These are phyloP conservation scores for Solanum habrochaites DNA, from an alignment of 257 asterid species.

Conservation along the genomic window DNA sequence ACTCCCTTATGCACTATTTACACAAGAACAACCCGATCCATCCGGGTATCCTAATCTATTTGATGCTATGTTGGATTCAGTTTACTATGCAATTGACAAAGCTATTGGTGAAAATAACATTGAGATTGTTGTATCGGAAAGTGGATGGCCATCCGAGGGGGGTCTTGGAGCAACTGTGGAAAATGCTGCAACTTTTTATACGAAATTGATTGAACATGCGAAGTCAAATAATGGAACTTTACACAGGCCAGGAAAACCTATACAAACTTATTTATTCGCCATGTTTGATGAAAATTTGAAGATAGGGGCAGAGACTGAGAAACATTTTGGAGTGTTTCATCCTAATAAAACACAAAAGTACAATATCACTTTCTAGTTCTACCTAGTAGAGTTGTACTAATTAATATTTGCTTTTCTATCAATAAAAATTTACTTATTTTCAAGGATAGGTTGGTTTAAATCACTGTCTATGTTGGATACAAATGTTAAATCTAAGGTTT, in stretches of 20 bases:
- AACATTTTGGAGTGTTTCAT: slow-evolving; percentile 27
- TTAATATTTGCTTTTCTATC: no score
- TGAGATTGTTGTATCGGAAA: slow-evolving; percentile 21
- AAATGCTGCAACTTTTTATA: slow-evolving; percentile 5
- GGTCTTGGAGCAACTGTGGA: slow-evolving; percentile 1
- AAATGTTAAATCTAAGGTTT: background rate
- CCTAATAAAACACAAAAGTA: background rate
- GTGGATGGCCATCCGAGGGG: slow-evolving; percentile 42
- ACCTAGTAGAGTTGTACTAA: background rate
- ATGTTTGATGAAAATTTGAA: slow-evolving; percentile 49
- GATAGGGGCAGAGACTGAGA: slow-evolving; percentile 12
- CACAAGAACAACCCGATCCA: background rate
- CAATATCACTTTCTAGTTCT: background rate
- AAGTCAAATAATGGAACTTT: slow-evolving; percentile 11
- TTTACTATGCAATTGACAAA: slow-evolving; percentile 17
- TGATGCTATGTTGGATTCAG: slow-evolving; percentile 22
- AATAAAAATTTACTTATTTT: no score
- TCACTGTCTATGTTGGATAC: background rate
- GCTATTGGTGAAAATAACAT: slow-evolving; percentile 14
- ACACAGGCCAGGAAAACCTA: slow-evolving; percentile 8
- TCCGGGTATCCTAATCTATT: slow-evolving; percentile 16
- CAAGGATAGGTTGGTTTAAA: no score
- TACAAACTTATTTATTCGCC: slow-evolving; percentile 43
- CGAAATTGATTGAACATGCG: slow-evolving; percentile 9
- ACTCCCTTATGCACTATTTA: background rate